A percentile compares a stretch with the other conserved stretches of the same genome.
These are phyloP conservation scores for Podosphaera aphanis DNA, from an alignment of 2,329 filamentous ascomycete genomes.

Conservation along the genomic window DNA sequence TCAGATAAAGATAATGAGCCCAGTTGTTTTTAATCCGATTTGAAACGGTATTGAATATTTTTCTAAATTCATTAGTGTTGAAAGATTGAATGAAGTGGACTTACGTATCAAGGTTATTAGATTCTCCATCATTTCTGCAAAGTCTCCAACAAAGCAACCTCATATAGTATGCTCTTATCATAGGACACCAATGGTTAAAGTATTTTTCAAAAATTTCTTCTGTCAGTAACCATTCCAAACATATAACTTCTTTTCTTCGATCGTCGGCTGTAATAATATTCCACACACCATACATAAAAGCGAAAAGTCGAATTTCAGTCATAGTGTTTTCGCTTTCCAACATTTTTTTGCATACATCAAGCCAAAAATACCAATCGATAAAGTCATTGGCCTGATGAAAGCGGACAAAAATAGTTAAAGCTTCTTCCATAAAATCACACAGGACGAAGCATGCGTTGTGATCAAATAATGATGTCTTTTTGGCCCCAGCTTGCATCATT, in stretches of 20 bases:
- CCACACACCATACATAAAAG: conserved; percentile 46
- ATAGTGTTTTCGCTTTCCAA: conserved; percentile 47
- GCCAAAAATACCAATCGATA: conserved; percentile 45
- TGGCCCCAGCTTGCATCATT: conserved; percentile 36
- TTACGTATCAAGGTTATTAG: conserved; percentile 30
- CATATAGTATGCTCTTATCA: conserved; percentile 57
- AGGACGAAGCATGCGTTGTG: conserved; percentile 50
- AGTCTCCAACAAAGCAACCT: conserved; percentile 48
- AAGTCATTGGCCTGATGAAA: conserved; percentile 28
- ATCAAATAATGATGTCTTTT: conserved; percentile 41
- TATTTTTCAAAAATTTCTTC: conserved; percentile 38
- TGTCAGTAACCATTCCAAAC: conserved; percentile 37
- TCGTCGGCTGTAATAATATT: conserved; percentile 30
- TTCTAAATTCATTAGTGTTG: conserved; percentile 19
- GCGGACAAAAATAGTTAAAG: conserved; percentile 36
- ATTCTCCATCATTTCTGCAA: conserved; percentile 33
- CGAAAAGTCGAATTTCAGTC: conserved; percentile 45
- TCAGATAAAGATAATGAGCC: conserved; percentile 37
- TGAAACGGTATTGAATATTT: conserved; percentile 33
- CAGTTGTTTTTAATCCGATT: conserved; percentile 35
- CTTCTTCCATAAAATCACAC: conserved; percentile 49
- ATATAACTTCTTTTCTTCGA: conserved; percentile 33
- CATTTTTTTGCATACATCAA: conserved; percentile 42
- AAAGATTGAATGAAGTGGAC: conserved; percentile 13
- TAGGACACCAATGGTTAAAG: conserved; percentile 56